Evolutionary conservation across 495 filamentous ascomycete species (phyloP).

Genomic region (Clavariopsis aquatica): DNA sequence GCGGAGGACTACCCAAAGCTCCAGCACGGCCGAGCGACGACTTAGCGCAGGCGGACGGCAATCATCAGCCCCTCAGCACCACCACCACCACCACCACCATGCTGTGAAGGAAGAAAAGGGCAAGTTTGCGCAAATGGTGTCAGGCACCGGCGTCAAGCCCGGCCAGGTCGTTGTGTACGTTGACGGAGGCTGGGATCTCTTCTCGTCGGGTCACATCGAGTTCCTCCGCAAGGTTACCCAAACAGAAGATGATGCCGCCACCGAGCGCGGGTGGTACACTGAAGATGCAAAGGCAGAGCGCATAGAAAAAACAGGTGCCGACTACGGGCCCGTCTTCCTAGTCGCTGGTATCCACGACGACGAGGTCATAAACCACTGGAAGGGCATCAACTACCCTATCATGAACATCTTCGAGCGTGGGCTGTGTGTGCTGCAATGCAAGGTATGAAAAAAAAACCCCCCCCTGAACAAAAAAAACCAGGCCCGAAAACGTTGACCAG

Average conservation of each 20-base stretch:
- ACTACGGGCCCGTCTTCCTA: constrained; percentile 80
- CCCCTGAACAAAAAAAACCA: too few species aligned
- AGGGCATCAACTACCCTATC: constrained; percentile 96
- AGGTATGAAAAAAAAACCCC: too few species aligned
- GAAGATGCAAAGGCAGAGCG: constrained; percentile 62
- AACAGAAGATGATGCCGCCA: constrained; percentile 67
- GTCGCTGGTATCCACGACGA: constrained; percentile 94
- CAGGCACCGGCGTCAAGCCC: constrained; percentile 64
- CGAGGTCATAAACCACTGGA: constrained; percentile 89
- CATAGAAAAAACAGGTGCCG: constrained; percentile 58
- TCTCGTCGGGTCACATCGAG: constrained; percentile 94
- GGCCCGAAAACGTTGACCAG: background rate
- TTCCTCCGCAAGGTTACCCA: constrained; percentile 77
- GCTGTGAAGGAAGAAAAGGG: constrained; percentile 39
- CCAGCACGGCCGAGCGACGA: background rate
- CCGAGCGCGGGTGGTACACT: constrained; percentile 70
- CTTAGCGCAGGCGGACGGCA: background rate
- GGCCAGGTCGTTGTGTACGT: constrained; percentile 91
- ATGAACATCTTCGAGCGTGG: constrained; percentile 99
- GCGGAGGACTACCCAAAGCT: constrained; percentile 37
- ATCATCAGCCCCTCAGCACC: background rate
- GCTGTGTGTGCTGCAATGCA: constrained; percentile 92
- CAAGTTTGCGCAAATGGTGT: constrained; percentile 62
- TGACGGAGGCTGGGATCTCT: constrained; percentile 95
- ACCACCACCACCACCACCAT: constrained; percentile 23